Evolutionary conservation across 2,329 filamentous ascomycete species (phyloP), one percentile per base, ranked within the genome.

Genomic region (Exophiala dermatitidis): DNA sequence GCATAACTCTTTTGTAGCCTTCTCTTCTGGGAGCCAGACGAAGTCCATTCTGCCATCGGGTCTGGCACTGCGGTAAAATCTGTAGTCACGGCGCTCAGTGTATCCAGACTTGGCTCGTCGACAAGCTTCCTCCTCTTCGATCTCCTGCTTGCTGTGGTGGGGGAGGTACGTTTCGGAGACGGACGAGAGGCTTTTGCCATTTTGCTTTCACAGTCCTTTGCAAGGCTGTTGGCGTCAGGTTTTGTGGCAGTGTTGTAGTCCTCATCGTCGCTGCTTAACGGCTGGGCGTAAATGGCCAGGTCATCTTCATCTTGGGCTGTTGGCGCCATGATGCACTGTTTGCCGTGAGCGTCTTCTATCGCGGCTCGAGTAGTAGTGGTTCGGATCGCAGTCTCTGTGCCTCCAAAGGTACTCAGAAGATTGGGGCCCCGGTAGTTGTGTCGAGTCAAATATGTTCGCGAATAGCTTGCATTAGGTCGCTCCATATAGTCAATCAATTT

Each of bases 191-290:
- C 7, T 19, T 52, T 50, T 30, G 12, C 30, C 10, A 30, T 29
- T 19, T 49, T 10, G 12, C 31, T 10, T 36, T 40, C 41, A 9
- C 12, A n/a, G 5, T n/a, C 3, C 34, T 19, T 52, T n/a, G 41
- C 3, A n/a, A 46, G 34, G 34, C 29, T 12, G n/a, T 19, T 19
- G 48, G 62, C n/a, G 66, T 3, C 4, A 9, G 67, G 19, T 65
- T 65, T n/a, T 68, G 70, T 34, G 70, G 66, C 54, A 37, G 71
- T 64, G 47, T 71, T 67, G 59, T 58, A 60, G 53, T 57, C 46
- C 32, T 57, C 58, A 4, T 60, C 58, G 26, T 58, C 56, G 34
- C 57, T 57, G 42, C 50, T 52, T 34, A 50, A 28, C 26, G 57
- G 57, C 6, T 46, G 57, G 19, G 40, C 57, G 40, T 54, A 57